Percentiles rank a stretch among this genome's conserved stretches.
Conservation (phyloP, 2,329 filamentous ascomycete species). For the Cladosporium sp. region DNA sequence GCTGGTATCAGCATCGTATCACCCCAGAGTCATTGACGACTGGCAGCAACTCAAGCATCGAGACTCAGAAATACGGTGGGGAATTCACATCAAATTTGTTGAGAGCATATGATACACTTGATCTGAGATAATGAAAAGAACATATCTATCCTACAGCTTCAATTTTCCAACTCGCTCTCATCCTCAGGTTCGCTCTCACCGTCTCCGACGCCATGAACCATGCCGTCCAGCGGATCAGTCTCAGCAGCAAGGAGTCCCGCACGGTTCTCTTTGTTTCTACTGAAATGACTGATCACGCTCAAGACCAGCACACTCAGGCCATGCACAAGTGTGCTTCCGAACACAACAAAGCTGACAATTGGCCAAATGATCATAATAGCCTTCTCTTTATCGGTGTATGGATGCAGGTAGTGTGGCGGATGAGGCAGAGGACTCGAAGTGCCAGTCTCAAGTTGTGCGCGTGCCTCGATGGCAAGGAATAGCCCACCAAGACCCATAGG, state of each 20-base stretch:
- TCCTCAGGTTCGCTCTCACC: constrained; percentile 9
- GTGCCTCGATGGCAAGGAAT: constrained; percentile 54
- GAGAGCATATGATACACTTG: no score
- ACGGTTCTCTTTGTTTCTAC: constrained; percentile 42
- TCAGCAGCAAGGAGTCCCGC: constrained; percentile 48
- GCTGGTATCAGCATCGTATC: no score
- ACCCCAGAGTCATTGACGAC: no score
- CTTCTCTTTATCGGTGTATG: constrained; percentile 30
- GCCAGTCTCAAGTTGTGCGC: constrained; percentile 50
- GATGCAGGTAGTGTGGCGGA: constrained; percentile 36
- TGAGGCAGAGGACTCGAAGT: constrained; percentile 42
- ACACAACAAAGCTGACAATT: constrained; percentile 51
- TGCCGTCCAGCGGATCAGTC: constrained; percentile 47
- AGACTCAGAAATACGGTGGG: no score
- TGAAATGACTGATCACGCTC: constrained; percentile 47
- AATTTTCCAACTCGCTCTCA: constrained; percentile 5
- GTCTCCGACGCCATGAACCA: constrained; percentile 44
- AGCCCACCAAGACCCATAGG: constrained; percentile 55
- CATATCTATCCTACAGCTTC: not conserved
- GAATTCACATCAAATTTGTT: no score
- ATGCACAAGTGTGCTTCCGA: constrained; percentile 53
- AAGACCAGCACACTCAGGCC: constrained; percentile 50
- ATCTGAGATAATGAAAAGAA: no score
- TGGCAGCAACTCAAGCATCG: no score
- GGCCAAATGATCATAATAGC: constrained; percentile 50